phyloP scores from a whole-genome alignment of 495 filamentous ascomycete genomes.

The Tuber microsphaerosporum region DNA sequence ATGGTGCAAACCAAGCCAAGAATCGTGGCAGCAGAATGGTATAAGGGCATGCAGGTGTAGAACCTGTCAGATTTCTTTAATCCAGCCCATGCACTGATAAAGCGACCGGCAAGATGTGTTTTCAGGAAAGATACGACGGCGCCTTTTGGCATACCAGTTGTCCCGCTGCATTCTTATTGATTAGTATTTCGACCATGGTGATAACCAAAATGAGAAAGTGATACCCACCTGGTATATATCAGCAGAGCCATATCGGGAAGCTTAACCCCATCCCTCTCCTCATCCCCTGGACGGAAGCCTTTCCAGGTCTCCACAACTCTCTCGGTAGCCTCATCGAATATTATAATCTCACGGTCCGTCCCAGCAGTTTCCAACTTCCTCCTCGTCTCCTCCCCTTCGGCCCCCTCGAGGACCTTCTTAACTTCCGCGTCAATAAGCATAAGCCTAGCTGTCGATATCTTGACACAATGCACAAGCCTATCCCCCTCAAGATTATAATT shows the following conservation, averaged over 20 bases:
- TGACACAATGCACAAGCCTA: slow-evolving; percentile 71
- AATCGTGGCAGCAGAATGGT: slow-evolving; percentile 75
- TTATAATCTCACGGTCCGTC: slow-evolving; percentile 46
- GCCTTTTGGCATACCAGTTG: slow-evolving; percentile 85
- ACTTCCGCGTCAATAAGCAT: slow-evolving; percentile 70
- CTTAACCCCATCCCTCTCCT: slow-evolving; percentile 49
- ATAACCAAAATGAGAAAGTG: background rate
- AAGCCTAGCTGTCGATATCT: slow-evolving; percentile 60
- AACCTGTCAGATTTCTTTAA: slow-evolving; percentile 59
- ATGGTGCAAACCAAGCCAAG: slow-evolving; percentile 61
- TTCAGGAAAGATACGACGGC: slow-evolving; percentile 80
- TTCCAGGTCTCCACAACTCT: slow-evolving; percentile 53
- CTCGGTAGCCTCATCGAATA: slow-evolving; percentile 55
- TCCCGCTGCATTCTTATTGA: slow-evolving; percentile 51
- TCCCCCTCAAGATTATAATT: slow-evolving; percentile 83
- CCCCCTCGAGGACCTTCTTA: slow-evolving; percentile 45
- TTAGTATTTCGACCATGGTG: background rate
- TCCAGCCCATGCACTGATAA: slow-evolving; percentile 53
- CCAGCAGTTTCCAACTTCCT: slow-evolving; percentile 58
- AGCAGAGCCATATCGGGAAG: slow-evolving; percentile 60
- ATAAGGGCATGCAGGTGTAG: slow-evolving; percentile 93
- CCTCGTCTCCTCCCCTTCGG: slow-evolving; percentile 47
- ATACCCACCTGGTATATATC: slow-evolving; percentile 61
- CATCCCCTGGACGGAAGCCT: slow-evolving; percentile 59
- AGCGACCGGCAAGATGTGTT: slow-evolving; percentile 48